phyloP scores from a whole-genome alignment of 2,329 filamentous ascomycete genomes.

The Colletotrichum eremochloae region DNA sequence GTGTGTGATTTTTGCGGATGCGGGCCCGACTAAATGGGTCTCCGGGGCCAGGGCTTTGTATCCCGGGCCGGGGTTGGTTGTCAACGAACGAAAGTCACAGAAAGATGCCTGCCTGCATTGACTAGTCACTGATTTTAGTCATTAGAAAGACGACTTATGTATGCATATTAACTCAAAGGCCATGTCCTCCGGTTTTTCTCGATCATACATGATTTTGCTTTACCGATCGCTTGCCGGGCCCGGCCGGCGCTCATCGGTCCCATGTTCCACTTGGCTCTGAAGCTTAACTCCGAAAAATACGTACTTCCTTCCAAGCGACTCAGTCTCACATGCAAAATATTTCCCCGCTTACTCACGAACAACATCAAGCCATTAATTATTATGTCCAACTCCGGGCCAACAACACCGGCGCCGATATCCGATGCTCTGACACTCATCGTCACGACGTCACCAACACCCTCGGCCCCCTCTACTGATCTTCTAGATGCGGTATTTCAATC shows the following conservation, averaged over 20 bases:
- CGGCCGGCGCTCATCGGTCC: background rate
- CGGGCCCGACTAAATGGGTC: slow-evolving; percentile 30
- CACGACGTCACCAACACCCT: slow-evolving; percentile 69
- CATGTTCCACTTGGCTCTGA: slow-evolving; percentile 8
- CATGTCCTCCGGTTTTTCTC: background rate
- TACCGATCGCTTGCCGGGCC: too few relatives aligned
- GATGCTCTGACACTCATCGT: slow-evolving; percentile 60
- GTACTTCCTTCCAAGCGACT: slow-evolving; percentile 9
- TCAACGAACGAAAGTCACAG: background rate
- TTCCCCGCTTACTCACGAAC: slow-evolving; percentile 6
- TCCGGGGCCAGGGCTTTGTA: slow-evolving; percentile 20
- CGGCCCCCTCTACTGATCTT: slow-evolving; percentile 65
- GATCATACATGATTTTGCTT: background rate
- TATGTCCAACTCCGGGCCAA: slow-evolving; percentile 2
- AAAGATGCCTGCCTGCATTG: background rate
- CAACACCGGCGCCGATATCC: slow-evolving; percentile 8
- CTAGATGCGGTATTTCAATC: slow-evolving; percentile 61
- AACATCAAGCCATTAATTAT: slow-evolving; percentile 24
- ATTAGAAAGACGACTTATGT: background rate
- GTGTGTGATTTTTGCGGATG: slow-evolving; percentile 9
- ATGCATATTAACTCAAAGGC: background rate
- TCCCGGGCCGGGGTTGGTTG: slow-evolving; percentile 26
- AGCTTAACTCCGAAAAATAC: slow-evolving; percentile 17
- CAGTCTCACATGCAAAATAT: background rate
- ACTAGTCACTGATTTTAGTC: background rate